Percentiles rank a stretch among this genome's conserved stretches.
These are phyloP conservation scores for Ceratobasidium sp. DNA, from an alignment of 1,284 basidiomycete genomes.

Conservation along the genomic window DNA sequence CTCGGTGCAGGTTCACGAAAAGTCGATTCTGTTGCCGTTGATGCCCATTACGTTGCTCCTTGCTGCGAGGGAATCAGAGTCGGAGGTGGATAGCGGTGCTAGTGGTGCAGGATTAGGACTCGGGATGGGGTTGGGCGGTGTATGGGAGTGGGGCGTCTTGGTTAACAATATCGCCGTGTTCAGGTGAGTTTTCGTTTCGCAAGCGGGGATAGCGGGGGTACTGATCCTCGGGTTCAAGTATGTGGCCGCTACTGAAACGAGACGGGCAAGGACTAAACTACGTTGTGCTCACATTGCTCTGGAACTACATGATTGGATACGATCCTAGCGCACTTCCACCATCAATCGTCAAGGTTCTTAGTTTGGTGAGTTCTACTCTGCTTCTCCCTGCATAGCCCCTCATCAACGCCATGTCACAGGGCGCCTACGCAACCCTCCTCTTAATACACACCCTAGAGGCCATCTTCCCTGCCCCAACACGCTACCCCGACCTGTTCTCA, in stretches of 20 bases:
- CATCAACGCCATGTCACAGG: slow-evolving; percentile 56
- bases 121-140: too few species aligned
- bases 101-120: neutral
- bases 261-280: slow-evolving; percentile 86
- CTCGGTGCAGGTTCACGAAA: slow-evolving; percentile 96
- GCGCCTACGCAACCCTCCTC: slow-evolving; percentile 67
- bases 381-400: neutral
- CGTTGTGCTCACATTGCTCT: slow-evolving; percentile 69
- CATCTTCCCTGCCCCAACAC: slow-evolving; percentile 67
- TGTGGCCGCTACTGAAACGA: slow-evolving; percentile 87
- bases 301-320: slow-evolving; percentile 87
- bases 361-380: slow-evolving; percentile 62
- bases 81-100: slow-evolving; percentile 58
- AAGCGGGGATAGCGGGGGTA: neutral
- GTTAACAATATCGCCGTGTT: slow-evolving; percentile 90
- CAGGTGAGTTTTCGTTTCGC: slow-evolving; percentile 64
- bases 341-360: slow-evolving; percentile 66
- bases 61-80: slow-evolving; percentile 60
- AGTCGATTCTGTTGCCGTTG: slow-evolving; percentile 88
- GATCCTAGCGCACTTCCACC: slow-evolving; percentile 63
- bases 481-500: slow-evolving; percentile 86
- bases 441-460: slow-evolving; percentile 73
- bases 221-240: slow-evolving; percentile 61
- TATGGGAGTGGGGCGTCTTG: slow-evolving; percentile 81
- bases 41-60: slow-evolving; percentile 85